A percentile compares a stretch with the other conserved stretches of the same genome.
Evolutionary conservation across 164 flowering plant genomes (phyloP).

Genomic region (Sextonia rubra): DNA sequence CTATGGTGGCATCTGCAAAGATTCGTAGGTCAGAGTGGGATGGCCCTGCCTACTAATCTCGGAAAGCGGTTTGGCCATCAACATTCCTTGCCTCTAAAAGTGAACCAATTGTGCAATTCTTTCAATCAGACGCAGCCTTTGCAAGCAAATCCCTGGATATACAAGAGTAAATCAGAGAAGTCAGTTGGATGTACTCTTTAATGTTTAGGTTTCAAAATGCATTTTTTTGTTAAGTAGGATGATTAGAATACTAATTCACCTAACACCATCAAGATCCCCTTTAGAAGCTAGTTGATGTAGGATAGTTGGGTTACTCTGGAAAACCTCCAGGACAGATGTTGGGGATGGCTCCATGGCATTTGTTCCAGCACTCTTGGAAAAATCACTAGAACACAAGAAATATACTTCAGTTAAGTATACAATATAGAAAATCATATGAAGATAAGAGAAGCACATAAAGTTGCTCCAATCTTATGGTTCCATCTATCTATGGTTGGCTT

Average conservation of each 20-base stretch:
- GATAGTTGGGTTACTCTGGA: conserved; percentile 48
- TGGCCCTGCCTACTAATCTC: conserved; percentile 41
- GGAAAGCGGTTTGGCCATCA: conserved; percentile 93
- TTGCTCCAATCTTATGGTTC: not conserved
- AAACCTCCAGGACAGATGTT: conserved; percentile 41
- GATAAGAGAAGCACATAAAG: not conserved
- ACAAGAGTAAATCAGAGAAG: not conserved
- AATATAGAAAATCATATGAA: not conserved
- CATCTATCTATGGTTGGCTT: no score
- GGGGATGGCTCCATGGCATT: conserved; percentile 42
- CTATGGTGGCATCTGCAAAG: conserved; percentile 58
- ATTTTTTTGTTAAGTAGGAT: not conserved
- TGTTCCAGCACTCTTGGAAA: conserved; percentile 35
- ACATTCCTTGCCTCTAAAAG: conserved; percentile 82
- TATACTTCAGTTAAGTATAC: not conserved
- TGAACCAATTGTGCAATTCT: conserved; percentile 35
- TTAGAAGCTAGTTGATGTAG: conserved; percentile 75
- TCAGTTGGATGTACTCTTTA: not conserved
- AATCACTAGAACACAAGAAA: conserved; percentile 41
- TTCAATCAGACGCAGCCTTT: conserved; percentile 60
- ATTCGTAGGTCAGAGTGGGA: conserved; percentile 84
- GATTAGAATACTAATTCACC: conserved; percentile 42
- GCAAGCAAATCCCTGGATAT: conserved; percentile 63
- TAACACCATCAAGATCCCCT: conserved; percentile 74
- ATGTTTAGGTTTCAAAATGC: not conserved